Conservation (phyloP, 306 rosid genomes). For the Ammopiptanthus mongolicus region DNA sequence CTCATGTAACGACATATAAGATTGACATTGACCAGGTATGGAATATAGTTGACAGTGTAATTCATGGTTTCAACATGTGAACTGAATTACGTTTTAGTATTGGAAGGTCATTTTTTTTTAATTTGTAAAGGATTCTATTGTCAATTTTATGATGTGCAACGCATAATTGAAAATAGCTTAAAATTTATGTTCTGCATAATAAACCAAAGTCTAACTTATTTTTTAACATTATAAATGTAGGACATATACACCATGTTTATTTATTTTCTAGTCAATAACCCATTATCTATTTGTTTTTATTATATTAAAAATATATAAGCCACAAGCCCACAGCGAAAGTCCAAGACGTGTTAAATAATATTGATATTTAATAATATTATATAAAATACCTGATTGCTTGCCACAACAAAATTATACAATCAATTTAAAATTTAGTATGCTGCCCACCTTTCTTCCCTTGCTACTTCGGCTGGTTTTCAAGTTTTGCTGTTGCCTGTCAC, state of each 20-base stretch:
- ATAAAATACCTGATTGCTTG: not conserved
- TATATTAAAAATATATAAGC: not conserved
- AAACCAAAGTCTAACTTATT: not conserved
- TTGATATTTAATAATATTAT: not conserved
- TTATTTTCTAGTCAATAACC: not conserved
- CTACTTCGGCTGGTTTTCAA: not conserved
- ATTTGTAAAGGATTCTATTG: not conserved
- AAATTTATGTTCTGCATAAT: not conserved
- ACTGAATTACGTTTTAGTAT: not conserved
- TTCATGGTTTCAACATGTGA: not conserved
- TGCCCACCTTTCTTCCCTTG: not conserved
- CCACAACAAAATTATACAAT: not conserved
- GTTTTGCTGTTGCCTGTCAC: not conserved
- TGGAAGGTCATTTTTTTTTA: not conserved
- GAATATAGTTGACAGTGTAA: not conserved
- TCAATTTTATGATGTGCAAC: not conserved
- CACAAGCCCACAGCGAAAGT: not conserved
- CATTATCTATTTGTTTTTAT: not conserved
- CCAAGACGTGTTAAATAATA: not conserved
- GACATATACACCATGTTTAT: not conserved
- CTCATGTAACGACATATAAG: conserved; percentile 73
- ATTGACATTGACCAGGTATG: conserved; percentile 83
- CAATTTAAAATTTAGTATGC: not conserved
- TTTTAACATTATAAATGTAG: not conserved
- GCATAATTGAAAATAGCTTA: not conserved